phyloP scores from a whole-genome alignment of 352 stramenopile species.

The Phytophthora palmivora region DNA sequence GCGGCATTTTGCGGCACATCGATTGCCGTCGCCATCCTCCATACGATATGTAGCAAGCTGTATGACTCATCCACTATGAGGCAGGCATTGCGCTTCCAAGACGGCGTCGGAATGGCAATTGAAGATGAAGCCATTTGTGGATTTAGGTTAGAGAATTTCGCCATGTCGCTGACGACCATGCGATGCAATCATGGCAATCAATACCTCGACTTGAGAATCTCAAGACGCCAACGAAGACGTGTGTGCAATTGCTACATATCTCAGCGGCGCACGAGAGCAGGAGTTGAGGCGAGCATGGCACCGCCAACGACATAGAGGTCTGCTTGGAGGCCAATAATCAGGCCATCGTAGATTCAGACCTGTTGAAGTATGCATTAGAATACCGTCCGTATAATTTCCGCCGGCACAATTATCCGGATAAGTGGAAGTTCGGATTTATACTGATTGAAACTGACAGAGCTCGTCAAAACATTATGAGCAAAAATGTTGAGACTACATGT shows the following conservation, averaged over 20 bases:
- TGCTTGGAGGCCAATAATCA: conserved; percentile 11
- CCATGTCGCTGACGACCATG: conserved; percentile 1
- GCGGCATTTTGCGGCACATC: background rate
- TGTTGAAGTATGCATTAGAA: too few relatives aligned
- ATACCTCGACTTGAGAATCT: too few relatives aligned
- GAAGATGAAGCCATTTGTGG: background rate
- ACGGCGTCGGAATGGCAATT: background rate
- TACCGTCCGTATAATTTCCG: too few relatives aligned
- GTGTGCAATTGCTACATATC: background rate
- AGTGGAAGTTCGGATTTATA: too few relatives aligned
- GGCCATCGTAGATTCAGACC: background rate
- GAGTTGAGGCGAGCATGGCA: conserved; percentile 16
- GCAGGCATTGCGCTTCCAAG: conserved; percentile 9
- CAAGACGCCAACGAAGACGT: background rate
- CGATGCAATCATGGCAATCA: conserved; percentile 2
- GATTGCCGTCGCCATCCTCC: too few relatives aligned
- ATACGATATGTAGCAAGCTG: too few relatives aligned
- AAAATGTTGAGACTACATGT: background rate
- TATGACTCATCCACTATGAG: too few relatives aligned
- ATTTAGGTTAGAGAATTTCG: background rate
- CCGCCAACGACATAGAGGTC: background rate
- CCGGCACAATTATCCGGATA: background rate
- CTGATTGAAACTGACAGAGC: background rate
- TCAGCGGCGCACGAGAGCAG: background rate
- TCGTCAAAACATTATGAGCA: background rate